Evolutionary conservation across 2,329 filamentous ascomycete genomes (phyloP), one percentile per base, ranked within the genome.

Genomic region (Diplodia seriata): DNA sequence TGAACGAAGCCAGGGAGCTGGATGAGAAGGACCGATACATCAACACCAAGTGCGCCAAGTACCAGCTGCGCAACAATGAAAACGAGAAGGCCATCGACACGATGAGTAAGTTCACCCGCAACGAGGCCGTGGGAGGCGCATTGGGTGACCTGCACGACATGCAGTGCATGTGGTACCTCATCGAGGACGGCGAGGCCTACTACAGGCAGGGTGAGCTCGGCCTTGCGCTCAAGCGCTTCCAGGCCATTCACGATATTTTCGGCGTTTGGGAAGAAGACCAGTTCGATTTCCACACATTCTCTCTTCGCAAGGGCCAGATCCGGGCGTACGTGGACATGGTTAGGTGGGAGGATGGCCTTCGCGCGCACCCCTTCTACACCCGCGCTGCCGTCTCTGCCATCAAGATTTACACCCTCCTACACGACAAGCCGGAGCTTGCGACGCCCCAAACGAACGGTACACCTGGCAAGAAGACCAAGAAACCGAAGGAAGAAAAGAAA

Each of bases 201-300:
- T 84, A 91, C 68, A 90, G 95, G 62, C 91, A 93, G 77, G 89
- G 90, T 71, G 93, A 97, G 73, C 82, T 91, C 56, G 93, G 91
- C 4, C 85, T 97, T 69, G 94, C 96, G 0, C 84, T 99, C 65
- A 99, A 99, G 84, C 89, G 96, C 61, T 94, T 97, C 80, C 92
- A 94, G 71, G 85, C 92, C 26, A 87, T 99, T 68, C 90, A 90
- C 78, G 93, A 92, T 80, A 96, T 99, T 72, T 99, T 99, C 75
- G 94, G 98, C 72, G 89, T 93, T 23, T 99, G 95, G 95, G 91
- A 97, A 76, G 96, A 99, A 78, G 95, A 99, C 74, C 95, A 99
- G 76, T 97, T 98, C 74, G 95, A 99, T 78, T 99, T 99, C 84
- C 96, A 99, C 84, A 93, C 89, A 77, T 99, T 99, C 80, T 97